These are phyloP conservation scores for Chara braunii DNA, from an alignment of 139 green algal species.

Conservation along the genomic window DNA sequence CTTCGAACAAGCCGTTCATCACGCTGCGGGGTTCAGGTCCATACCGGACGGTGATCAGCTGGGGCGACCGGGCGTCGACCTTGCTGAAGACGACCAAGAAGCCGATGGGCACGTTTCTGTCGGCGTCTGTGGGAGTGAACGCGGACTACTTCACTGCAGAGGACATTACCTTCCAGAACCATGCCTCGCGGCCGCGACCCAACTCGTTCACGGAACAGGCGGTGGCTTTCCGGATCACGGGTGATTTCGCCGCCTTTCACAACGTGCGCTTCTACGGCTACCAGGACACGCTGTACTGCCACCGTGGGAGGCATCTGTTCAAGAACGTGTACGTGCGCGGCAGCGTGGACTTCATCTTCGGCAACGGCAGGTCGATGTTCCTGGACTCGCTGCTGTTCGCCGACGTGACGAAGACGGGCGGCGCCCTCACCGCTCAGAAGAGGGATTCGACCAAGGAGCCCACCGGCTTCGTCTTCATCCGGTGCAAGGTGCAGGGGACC, in stretches of 20 bases:
- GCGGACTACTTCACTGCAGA: conserved; percentile 11
- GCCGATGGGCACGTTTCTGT: neutral
- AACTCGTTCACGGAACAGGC: conserved; percentile 10
- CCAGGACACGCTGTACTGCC: conserved; percentile 19
- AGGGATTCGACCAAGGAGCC: neutral
- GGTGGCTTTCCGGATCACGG: conserved; percentile 10
- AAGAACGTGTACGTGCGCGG: conserved; percentile 10
- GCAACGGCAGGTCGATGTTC: neutral
- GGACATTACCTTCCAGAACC: conserved; percentile 19
- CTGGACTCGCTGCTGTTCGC: conserved; percentile 3
- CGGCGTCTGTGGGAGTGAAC: neutral
- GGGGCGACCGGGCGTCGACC: no score
- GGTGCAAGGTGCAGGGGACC: neutral
- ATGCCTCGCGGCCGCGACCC: neutral
- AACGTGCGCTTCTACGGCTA: conserved; percentile 3
- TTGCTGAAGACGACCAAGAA: no score
- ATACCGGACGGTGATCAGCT: no score
- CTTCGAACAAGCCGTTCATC: no score
- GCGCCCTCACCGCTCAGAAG: conserved; percentile 4
- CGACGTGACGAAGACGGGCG: conserved; percentile 4
- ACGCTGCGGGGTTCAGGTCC: no score
- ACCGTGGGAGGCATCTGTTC: conserved; percentile 4
- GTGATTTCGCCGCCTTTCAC: neutral
- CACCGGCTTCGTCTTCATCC: neutral
- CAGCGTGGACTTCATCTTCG: conserved; percentile 17